These are phyloP conservation scores for Colletotrichum liriopes DNA, from an alignment of 2,329 filamentous ascomycete species.

Conservation along the genomic window DNA sequence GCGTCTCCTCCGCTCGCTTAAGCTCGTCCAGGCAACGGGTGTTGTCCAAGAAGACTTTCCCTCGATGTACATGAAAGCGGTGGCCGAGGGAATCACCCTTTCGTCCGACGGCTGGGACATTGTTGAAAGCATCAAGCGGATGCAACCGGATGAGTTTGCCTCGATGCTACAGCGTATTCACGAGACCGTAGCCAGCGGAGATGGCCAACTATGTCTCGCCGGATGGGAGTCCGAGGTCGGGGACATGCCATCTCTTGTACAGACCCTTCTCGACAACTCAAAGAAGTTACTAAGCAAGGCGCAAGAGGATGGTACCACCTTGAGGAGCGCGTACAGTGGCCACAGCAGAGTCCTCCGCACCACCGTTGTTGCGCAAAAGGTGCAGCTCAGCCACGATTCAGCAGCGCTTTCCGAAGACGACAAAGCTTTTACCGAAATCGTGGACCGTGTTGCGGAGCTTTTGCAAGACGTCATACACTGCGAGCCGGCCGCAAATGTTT, in stretches of 20 bases:
- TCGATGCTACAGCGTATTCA: slow-evolving; percentile 61
- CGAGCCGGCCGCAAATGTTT: slow-evolving; percentile 61
- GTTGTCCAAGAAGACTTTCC: slow-evolving; percentile 61
- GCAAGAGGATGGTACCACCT: slow-evolving; percentile 60
- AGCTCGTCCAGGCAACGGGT: slow-evolving; percentile 60
- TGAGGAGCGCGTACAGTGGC: slow-evolving; percentile 83
- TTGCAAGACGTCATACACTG: slow-evolving; percentile 58
- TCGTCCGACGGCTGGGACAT: slow-evolving; percentile 68
- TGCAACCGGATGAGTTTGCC: slow-evolving; percentile 67
- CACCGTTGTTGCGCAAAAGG: slow-evolving; percentile 85
- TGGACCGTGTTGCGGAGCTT: slow-evolving; percentile 69
- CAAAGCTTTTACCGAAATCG: slow-evolving; percentile 76
- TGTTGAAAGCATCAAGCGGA: slow-evolving; percentile 72
- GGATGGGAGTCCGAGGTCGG: slow-evolving; percentile 52
- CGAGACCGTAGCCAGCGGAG: slow-evolving; percentile 53
- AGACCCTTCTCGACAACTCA: slow-evolving; percentile 62
- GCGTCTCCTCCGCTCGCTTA: slow-evolving; percentile 65
- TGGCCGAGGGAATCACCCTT: slow-evolving; percentile 68
- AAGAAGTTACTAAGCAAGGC: slow-evolving; percentile 62
- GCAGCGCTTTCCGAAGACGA: slow-evolving; percentile 80
- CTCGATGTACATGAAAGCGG: slow-evolving; percentile 73
- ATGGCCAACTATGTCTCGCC: slow-evolving; percentile 55
- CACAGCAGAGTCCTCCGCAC: slow-evolving; percentile 80
- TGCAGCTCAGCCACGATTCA: slow-evolving; percentile 83
- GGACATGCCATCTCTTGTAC: slow-evolving; percentile 54